phyloP scores from a whole-genome alignment of 306 rosid species.

The Oemleria cerasiformis region DNA sequence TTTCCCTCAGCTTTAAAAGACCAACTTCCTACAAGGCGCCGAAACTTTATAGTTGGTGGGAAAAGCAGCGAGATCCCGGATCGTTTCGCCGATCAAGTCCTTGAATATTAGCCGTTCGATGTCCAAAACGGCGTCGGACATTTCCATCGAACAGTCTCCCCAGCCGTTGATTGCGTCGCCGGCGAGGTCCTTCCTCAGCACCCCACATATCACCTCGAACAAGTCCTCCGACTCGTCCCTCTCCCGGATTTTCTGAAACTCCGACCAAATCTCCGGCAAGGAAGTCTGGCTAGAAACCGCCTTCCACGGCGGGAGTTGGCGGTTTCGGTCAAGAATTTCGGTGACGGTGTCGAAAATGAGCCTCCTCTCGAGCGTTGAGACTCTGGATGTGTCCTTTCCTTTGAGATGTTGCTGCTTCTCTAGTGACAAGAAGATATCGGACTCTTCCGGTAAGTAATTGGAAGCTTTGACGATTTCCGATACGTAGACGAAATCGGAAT shows the following conservation, averaged over 20 bases:
- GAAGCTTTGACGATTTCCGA: slow-evolving; percentile 67
- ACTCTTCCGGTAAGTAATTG: slow-evolving; percentile 51
- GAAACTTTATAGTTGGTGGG: slow-evolving; percentile 23
- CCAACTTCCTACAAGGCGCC: slow-evolving; percentile 58
- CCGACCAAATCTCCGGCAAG: slow-evolving; percentile 56
- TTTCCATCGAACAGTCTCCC: slow-evolving; percentile 62
- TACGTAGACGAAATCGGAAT: slow-evolving; percentile 58
- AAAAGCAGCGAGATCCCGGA: slow-evolving; percentile 55
- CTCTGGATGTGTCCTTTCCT: slow-evolving; percentile 66
- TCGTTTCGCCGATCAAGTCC: slow-evolving; percentile 78
- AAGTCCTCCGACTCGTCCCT: slow-evolving; percentile 62
- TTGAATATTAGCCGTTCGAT: slow-evolving; percentile 84
- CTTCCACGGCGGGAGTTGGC: slow-evolving; percentile 79
- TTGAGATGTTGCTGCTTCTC: slow-evolving; percentile 69
- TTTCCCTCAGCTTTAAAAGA: slow-evolving; percentile 41
- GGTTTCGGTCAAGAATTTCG: slow-evolving; percentile 54
- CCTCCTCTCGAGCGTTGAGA: slow-evolving; percentile 51
- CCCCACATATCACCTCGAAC: slow-evolving; percentile 63
- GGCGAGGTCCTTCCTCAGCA: slow-evolving; percentile 65
- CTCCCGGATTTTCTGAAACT: slow-evolving; percentile 55
- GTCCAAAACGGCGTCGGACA: slow-evolving; percentile 67
- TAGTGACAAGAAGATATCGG: slow-evolving; percentile 51
- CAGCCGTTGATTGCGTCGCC: slow-evolving; percentile 55
- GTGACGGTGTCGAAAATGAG: slow-evolving; percentile 67
- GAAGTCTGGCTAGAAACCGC: slow-evolving; percentile 25